Percentiles rank a stretch among this genome's conserved stretches.
Evolutionary conservation across 2,329 filamentous ascomycete species (phyloP).

Genomic region (Beauveria asiatica): DNA sequence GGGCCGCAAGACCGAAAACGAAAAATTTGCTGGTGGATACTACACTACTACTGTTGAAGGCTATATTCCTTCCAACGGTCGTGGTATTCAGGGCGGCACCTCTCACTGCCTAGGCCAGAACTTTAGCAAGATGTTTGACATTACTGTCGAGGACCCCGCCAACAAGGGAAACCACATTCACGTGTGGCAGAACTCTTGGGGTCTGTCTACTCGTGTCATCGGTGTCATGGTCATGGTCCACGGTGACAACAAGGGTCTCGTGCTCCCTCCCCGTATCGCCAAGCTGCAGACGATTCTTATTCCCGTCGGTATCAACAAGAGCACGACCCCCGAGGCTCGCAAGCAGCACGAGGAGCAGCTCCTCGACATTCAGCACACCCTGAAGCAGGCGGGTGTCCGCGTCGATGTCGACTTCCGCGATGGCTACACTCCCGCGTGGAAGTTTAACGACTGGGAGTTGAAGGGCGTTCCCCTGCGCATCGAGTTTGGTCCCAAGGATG

Average conservation of each 20-base stretch:
- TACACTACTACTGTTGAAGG: conserved; percentile 97
- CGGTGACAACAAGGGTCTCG: conserved; percentile 88
- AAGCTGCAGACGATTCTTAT: conserved; percentile 81
- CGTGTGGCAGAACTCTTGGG: conserved; percentile 99
- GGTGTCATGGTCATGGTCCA: conserved; percentile 99
- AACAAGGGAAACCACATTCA: conserved; percentile 72
- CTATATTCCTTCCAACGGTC: conserved; percentile 90
- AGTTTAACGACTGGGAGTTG: conserved; percentile 98
- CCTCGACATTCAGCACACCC: conserved; percentile 57
- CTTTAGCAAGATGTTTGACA: conserved; percentile 99
- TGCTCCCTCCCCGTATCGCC: conserved; percentile 83
- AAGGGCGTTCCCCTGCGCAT: conserved; percentile 90
- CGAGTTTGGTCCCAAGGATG: conserved; percentile 93
- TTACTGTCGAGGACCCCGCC: conserved; percentile 86
- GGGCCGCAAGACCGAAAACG: conserved; percentile 91
- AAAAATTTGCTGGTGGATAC: conserved; percentile 94
- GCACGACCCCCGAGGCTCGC: conserved; percentile 71
- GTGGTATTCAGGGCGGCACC: conserved; percentile 93
- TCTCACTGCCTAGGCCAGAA: conserved; percentile 95
- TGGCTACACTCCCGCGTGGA: conserved; percentile 89
- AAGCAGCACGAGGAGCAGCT: conserved; percentile 68
- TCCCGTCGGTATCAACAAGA: conserved; percentile 87
- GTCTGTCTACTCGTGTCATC: conserved; percentile 91
- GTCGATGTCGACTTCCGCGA: conserved; percentile 78
- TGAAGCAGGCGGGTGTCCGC: conserved; percentile 68